These are phyloP conservation scores for Oryza officinalis DNA, from an alignment of 176 grass and related monocot genomes.

Conservation along the genomic window DNA sequence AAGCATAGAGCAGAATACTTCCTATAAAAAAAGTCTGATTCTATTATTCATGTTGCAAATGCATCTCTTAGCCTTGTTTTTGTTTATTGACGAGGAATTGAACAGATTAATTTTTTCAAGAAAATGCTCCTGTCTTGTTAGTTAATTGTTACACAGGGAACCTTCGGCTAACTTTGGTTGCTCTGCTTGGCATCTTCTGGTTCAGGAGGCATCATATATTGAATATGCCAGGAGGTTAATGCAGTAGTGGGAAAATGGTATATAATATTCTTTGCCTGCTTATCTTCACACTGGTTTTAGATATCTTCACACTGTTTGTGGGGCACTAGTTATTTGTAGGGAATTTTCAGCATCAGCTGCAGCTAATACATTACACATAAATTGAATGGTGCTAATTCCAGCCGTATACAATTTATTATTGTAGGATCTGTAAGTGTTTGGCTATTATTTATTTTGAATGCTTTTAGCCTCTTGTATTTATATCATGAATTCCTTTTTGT, in stretches of 20 bases:
- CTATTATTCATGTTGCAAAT: constrained; percentile 5
- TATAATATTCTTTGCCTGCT: background rate
- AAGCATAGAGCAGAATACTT: background rate
- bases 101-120: background rate
- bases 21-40: background rate
- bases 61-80: constrained; percentile 6
- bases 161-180: background rate
- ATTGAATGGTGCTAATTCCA: background rate
- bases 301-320: background rate
- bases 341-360: background rate
- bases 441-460: background rate
- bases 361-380: background rate
- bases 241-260: constrained; percentile 3
- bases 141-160: background rate
- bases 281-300: background rate
- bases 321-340: background rate
- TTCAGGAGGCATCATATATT: constrained; percentile 10
- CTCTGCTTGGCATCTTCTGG: constrained; percentile 4
- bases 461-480: background rate
- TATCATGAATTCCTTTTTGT: constrained; percentile 2
- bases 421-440: background rate
- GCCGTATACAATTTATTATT: background rate
- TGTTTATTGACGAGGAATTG: background rate
- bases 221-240: background rate
- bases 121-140: background rate